A percentile compares a stretch with the other conserved stretches of the same genome.
Evolutionary conservation across 2,329 filamentous ascomycete species (phyloP).

Genomic region (Diplocarpon rosae): DNA sequence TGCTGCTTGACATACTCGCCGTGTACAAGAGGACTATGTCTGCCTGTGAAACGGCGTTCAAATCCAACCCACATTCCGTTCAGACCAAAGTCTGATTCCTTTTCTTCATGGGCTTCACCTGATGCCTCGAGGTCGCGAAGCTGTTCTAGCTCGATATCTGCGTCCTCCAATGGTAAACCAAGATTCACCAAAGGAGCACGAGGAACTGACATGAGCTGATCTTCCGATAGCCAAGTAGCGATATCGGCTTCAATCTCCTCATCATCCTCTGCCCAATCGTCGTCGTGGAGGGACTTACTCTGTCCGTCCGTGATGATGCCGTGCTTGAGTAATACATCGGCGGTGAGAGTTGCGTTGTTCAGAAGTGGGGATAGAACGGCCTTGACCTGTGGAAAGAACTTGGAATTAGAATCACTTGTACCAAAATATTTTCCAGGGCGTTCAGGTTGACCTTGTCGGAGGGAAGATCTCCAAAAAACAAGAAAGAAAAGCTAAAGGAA

Average conservation of each 20-base stretch:
- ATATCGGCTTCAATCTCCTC: slow-evolving; percentile 3
- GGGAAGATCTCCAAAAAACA: too few relatives aligned
- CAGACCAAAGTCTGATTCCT: slow-evolving; percentile 16
- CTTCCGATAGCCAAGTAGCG: slow-evolving; percentile 14
- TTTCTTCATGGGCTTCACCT: slow-evolving; percentile 6
- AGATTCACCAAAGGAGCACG: slow-evolving; percentile 19
- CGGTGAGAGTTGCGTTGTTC: slow-evolving; percentile 37
- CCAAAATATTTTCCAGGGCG: too few relatives aligned
- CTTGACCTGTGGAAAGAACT: slow-evolving; percentile 2
- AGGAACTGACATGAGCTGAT: slow-evolving; percentile 16
- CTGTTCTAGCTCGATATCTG: slow-evolving; percentile 22
- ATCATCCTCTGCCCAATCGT: slow-evolving; percentile 24
- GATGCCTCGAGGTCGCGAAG: slow-evolving; percentile 19
- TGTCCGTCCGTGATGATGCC: slow-evolving; percentile 54
- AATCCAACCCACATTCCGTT: slow-evolving; percentile 20
- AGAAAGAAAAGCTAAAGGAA: too few relatives aligned
- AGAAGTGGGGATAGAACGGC: slow-evolving; percentile 27
- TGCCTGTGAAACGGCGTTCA: slow-evolving; percentile 19
- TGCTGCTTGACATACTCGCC: slow-evolving; percentile 16
- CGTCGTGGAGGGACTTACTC: slow-evolving; percentile 46
- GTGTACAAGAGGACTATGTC: slow-evolving; percentile 1
- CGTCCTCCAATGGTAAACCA: slow-evolving; percentile 22
- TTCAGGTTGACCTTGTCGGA: too few relatives aligned
- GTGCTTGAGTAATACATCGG: slow-evolving; percentile 40
- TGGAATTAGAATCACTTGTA: too few relatives aligned